Conservation (phyloP, 495 filamentous ascomycete genomes). For the Hypoxylon lienhwacheense region DNA sequence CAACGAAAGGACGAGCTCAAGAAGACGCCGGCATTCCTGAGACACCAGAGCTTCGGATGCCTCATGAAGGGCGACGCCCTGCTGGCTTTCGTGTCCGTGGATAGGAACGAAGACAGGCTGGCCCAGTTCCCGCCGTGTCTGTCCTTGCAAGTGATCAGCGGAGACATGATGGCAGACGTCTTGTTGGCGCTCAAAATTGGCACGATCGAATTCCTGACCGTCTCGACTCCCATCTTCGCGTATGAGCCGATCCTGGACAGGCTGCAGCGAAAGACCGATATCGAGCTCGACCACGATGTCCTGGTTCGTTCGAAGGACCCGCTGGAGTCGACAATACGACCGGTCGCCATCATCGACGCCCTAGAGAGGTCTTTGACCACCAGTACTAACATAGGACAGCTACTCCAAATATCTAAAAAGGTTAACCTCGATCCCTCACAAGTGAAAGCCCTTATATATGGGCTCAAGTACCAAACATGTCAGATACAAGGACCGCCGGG, state of each 20-base stretch:
- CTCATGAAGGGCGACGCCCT: constrained; percentile 54
- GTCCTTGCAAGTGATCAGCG: constrained; percentile 55
- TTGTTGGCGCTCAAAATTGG: constrained; percentile 41
- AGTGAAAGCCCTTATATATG: constrained; percentile 55
- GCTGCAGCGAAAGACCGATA: constrained; percentile 57
- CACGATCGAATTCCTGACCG: constrained; percentile 54
- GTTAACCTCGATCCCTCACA: constrained; percentile 63
- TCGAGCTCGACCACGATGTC: constrained; percentile 35
- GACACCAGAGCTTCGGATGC: constrained; percentile 64
- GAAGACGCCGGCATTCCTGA: constrained; percentile 54
- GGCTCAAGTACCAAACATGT: constrained; percentile 58
- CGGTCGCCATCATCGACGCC: constrained; percentile 1
- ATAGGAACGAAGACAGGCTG: constrained; percentile 60
- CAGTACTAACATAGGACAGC: constrained; percentile 8
- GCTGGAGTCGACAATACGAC: constrained; percentile 14
- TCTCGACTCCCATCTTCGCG: constrained; percentile 69
- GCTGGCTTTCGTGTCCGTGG: constrained; percentile 63
- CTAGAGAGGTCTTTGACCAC: constrained; percentile 2
- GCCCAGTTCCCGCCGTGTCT: constrained; percentile 50
- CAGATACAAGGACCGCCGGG: constrained; percentile 78
- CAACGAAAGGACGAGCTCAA: constrained; percentile 52
- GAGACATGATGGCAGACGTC: constrained; percentile 36
- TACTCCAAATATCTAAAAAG: constrained; percentile 14
- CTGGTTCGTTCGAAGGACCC: constrained; percentile 21
- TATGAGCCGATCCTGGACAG: constrained; percentile 69